A percentile compares a stretch with the other conserved stretches of the same genome.
These are phyloP conservation scores for Fusarium sp. DNA, from an alignment of 2,329 filamentous ascomycete species.

Conservation along the genomic window DNA sequence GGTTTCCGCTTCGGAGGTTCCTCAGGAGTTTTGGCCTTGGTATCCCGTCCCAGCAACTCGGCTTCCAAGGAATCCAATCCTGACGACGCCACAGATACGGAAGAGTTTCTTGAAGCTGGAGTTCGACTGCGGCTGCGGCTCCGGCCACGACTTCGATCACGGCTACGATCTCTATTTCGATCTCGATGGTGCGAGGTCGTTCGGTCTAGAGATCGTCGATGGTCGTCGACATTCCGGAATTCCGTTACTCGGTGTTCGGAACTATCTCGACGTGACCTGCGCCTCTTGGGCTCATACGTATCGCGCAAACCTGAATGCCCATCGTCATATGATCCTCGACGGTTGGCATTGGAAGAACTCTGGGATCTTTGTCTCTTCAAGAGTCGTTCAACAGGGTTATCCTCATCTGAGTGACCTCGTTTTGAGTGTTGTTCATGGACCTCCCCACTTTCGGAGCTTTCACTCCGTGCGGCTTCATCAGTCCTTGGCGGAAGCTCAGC, in stretches of 20 bases:
- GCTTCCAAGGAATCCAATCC: constrained; percentile 59
- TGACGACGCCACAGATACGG: constrained; percentile 54
- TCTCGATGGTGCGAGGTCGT: constrained; percentile 28
- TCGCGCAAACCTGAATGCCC: constrained; percentile 14
- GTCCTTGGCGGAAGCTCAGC: constrained; percentile 20
- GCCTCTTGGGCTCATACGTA: constrained; percentile 27
- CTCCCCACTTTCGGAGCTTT: constrained; percentile 41
- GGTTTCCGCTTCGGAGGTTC: constrained; percentile 43
- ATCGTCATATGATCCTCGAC: constrained; percentile 21
- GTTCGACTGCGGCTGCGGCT: constrained; percentile 40
- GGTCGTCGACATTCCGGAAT: constrained; percentile 21
- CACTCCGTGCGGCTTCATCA: constrained; percentile 23
- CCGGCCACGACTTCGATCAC: constrained; percentile 14
- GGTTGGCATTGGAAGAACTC: constrained; percentile 22
- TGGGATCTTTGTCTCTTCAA: constrained; percentile 43
- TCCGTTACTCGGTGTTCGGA: constrained; percentile 26
- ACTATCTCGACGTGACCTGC: constrained; percentile 32
- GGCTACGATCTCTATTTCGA: constrained; percentile 27
- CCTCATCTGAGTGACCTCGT: constrained; percentile 30
- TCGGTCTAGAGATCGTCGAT: constrained; percentile 38
- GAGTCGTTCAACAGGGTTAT: constrained; percentile 33
- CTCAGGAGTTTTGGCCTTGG: constrained; percentile 52
- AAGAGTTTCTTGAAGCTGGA: constrained; percentile 51
- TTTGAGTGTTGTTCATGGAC: constrained; percentile 34
- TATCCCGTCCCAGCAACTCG: constrained; percentile 56